Evolutionary conservation across 495 filamentous ascomycete species (phyloP).

Genomic region (Tricharina praecox): DNA sequence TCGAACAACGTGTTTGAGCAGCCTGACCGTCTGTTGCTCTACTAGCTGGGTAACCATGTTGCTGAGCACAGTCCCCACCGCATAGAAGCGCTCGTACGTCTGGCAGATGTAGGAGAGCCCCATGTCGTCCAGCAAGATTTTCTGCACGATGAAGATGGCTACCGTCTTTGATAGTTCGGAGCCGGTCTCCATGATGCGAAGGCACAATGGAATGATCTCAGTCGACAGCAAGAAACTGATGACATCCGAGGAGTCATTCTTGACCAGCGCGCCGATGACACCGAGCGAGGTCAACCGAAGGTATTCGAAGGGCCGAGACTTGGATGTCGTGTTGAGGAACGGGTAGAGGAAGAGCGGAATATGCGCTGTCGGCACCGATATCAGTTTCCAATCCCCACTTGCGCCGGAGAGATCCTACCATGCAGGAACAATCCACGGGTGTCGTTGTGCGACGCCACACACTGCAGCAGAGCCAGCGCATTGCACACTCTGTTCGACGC

Average conservation of each 20-base stretch:
- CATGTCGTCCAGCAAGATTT: slow-evolving; percentile 92
- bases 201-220: slow-evolving; percentile 94
- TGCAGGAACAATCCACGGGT: slow-evolving; percentile 82
- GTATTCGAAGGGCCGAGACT: slow-evolving; percentile 95
- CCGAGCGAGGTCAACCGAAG: slow-evolving; percentile 93
- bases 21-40: slow-evolving; percentile 86
- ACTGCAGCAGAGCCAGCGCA: slow-evolving; percentile 87
- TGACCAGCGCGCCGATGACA: slow-evolving; percentile 92
- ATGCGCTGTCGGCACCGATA: no score
- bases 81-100: slow-evolving; percentile 98
- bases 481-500: slow-evolving; percentile 97
- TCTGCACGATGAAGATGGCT: slow-evolving; percentile 99
- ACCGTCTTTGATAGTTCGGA: slow-evolving; percentile 98
- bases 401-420: no score
- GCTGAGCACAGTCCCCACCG: slow-evolving; percentile 89
- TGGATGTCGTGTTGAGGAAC: slow-evolving; percentile 97
- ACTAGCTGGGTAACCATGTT: slow-evolving; percentile 98
- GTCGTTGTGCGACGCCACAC: slow-evolving; percentile 94
- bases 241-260: slow-evolving; percentile 96
- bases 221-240: slow-evolving; percentile 98
- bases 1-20: slow-evolving; percentile 94
- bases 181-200: slow-evolving; percentile 98
- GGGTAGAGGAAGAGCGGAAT: slow-evolving; percentile 97
- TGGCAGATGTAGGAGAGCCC: slow-evolving; percentile 98
- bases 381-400: no score